Evolutionary conservation across 148 eudicot genomes (phyloP).

Genomic region (Cornus controversa): DNA sequence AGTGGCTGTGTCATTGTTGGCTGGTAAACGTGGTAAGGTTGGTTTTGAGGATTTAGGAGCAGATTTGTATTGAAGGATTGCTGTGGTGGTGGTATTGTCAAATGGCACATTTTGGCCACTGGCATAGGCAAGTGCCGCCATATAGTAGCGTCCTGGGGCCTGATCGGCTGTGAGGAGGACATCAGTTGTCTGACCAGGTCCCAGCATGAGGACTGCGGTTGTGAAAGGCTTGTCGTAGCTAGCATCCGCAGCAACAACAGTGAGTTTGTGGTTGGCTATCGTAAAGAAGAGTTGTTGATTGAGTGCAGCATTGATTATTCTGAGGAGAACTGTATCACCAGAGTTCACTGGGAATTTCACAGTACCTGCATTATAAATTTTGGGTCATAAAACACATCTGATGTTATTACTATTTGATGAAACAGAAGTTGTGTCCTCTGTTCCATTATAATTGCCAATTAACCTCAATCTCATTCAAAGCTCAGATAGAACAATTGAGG

Average conservation of each 20-base stretch:
- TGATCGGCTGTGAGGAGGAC: conserved; percentile 74
- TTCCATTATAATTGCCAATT: too few species aligned
- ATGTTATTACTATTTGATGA: background rate
- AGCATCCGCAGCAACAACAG: conserved; percentile 74
- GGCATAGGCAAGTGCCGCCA: conserved; percentile 83
- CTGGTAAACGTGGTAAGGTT: conserved; percentile 58
- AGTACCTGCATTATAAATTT: conserved; percentile 45
- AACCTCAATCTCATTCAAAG: background rate
- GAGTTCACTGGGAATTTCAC: conserved; percentile 37
- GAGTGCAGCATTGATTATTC: conserved; percentile 93
- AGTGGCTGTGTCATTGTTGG: conserved; percentile 72
- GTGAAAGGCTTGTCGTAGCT: conserved; percentile 67
- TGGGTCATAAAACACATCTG: background rate
- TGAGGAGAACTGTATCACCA: conserved; percentile 67
- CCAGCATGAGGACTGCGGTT: conserved; percentile 66
- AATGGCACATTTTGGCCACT: conserved; percentile 55
- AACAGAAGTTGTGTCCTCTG: background rate
- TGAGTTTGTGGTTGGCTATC: conserved; percentile 74
- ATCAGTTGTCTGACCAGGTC: conserved; percentile 88
- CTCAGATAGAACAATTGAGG: background rate
- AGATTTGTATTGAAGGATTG: conserved; percentile 68
- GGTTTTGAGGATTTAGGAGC: conserved; percentile 33
- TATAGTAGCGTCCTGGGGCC: conserved; percentile 63
- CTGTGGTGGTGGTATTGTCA: conserved; percentile 92
- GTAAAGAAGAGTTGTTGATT: conserved; percentile 88